phyloP scores from a whole-genome alignment of 1,284 basidiomycete species.

The Testicularia cyperi region DNA sequence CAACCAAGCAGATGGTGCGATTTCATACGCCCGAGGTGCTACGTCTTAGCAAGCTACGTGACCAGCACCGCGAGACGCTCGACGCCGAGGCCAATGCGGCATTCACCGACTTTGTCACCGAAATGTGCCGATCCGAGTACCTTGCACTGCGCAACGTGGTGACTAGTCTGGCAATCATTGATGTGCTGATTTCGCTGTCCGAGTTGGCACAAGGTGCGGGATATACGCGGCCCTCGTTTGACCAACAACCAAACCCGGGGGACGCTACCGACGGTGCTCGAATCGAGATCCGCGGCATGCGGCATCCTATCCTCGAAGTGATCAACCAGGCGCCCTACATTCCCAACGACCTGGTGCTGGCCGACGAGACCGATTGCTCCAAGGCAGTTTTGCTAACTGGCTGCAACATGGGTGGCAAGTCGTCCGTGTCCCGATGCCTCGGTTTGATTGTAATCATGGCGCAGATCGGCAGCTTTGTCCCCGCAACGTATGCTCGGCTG shows the following conservation, averaged over 20 bases:
- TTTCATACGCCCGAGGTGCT: conserved; percentile 78
- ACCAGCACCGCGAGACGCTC: conserved; percentile 76
- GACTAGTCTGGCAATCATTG: conserved; percentile 36
- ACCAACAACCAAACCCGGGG: neutral
- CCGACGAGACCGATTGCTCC: neutral
- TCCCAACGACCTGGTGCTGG: conserved; percentile 45
- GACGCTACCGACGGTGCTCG: neutral
- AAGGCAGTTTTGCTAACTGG: conserved; percentile 52
- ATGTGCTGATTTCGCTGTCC: conserved; percentile 43
- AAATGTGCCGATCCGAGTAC: conserved; percentile 36
- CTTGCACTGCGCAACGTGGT: conserved; percentile 42
- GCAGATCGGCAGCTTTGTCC: conserved; percentile 66
- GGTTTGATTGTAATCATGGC: conserved; percentile 61
- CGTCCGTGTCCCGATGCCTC: conserved; percentile 63
- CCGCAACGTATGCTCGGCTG: conserved; percentile 72
- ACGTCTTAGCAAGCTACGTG: conserved; percentile 71
- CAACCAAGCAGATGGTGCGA: conserved; percentile 73
- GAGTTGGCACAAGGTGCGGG: conserved; percentile 35
- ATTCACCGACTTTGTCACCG: conserved; percentile 30
- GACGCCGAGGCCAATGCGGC: conserved; percentile 63
- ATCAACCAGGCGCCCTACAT: conserved; percentile 35
- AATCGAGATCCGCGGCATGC: conserved; percentile 37
- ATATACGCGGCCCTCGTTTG: conserved; percentile 30
- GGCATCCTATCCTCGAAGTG: conserved; percentile 54
- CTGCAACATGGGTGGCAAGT: conserved; percentile 67